phyloP scores from a whole-genome alignment of 129 eudicot genomes.

The carrot (Daucus carota) region DH1_v3.0 NC_030384.2:36882001-36882500 shows the following conservation, averaged over 20 bases:
- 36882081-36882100: background rate
- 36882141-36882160: conserved; percentile 78
- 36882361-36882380: conserved; percentile 77
- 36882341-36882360: conserved; percentile 67
- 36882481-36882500: background rate
- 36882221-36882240: conserved; percentile 73
- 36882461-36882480: background rate
- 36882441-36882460: background rate
- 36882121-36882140: conserved; percentile 92
- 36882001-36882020: background rate
- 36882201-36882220: conserved; percentile 65
- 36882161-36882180: conserved; percentile 92
- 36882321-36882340: conserved; percentile 3
- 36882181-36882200: conserved; percentile 76
- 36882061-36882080: background rate
- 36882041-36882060: background rate
- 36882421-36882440: conserved; percentile 3
- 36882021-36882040: too few species aligned
- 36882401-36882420: conserved; percentile 75
- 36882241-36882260: conserved; percentile 32
- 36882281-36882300: conserved; percentile 10
- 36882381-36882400: conserved; percentile 89
- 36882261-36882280: too few species aligned
- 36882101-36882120: conserved; percentile 28
- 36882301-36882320: background rate